Evolutionary conservation across 2,329 filamentous ascomycete genomes (phyloP).

Genomic region (Stagonosporopsis vannaccii): DNA sequence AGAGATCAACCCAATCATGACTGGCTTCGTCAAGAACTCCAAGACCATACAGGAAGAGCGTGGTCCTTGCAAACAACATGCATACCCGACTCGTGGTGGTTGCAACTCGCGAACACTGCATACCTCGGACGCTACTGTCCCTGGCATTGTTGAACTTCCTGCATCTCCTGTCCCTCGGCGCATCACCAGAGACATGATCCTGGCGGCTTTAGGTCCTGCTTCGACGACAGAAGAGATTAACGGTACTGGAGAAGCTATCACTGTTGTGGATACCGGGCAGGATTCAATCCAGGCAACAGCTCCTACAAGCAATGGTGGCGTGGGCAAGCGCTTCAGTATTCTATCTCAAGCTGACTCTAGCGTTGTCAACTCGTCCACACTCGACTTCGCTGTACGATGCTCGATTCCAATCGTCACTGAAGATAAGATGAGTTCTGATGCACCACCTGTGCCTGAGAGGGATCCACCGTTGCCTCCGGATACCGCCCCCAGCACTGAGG

Average conservation of each 20-base stretch:
- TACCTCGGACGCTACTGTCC: conserved; percentile 3
- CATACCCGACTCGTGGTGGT: not conserved
- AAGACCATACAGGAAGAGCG: conserved; percentile 53
- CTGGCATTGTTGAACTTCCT: conserved; percentile 35
- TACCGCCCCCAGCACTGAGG: conserved; percentile 32
- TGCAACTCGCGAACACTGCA: not conserved
- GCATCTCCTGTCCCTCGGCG: conserved; percentile 43
- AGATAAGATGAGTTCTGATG: conserved; percentile 9
- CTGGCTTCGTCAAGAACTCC: conserved; percentile 53
- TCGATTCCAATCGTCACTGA: conserved; percentile 40
- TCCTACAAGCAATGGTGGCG: not conserved
- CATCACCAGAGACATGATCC: conserved; percentile 45
- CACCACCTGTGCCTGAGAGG: conserved; percentile 11
- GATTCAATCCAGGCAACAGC: not conserved
- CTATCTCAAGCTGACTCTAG: conserved; percentile 37
- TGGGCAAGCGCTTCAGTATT: conserved; percentile 28
- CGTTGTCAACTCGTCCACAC: conserved; percentile 42
- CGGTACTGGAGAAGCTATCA: conserved; percentile 15
- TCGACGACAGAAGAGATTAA: conserved; percentile 36
- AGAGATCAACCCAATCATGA: conserved; percentile 32
- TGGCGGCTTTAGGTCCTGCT: conserved; percentile 34
- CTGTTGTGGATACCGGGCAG: not conserved
- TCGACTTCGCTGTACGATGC: conserved; percentile 39
- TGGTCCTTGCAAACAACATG: conserved; percentile 17
- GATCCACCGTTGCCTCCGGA: conserved; percentile 15